phyloP scores from a whole-genome alignment of 306 rosid species.

The Ceratonia siliqua region DNA sequence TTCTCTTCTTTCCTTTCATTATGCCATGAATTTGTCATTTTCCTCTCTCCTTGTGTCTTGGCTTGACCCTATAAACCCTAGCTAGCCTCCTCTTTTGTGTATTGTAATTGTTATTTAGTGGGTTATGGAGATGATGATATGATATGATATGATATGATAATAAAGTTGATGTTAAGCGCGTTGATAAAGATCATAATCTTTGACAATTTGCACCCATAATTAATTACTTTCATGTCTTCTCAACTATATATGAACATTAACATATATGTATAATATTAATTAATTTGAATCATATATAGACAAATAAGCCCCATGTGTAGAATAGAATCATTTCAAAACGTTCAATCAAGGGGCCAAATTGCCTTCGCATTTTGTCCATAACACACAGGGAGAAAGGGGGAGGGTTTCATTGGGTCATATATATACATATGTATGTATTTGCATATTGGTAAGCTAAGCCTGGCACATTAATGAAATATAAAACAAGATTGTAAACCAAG shows the following conservation, averaged over 20 bases:
- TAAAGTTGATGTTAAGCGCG: slow-evolving; percentile 50
- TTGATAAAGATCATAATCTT: slow-evolving; percentile 52
- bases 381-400: slow-evolving; percentile 23
- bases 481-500: slow-evolving; percentile 30
- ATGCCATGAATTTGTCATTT: slow-evolving; percentile 63
- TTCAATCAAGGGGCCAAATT: slow-evolving; percentile 30
- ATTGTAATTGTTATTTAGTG: slow-evolving; percentile 31
- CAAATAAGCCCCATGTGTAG: slow-evolving; percentile 12
- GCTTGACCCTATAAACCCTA: slow-evolving; percentile 42
- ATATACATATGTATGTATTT: too few relatives aligned
- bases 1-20: slow-evolving; percentile 39
- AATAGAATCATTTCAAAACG: slow-evolving; percentile 35
- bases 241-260: neutral
- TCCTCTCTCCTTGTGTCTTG: slow-evolving; percentile 31
- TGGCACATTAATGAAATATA: slow-evolving; percentile 36
- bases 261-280: neutral
- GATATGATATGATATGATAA: neutral
- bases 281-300: slow-evolving; percentile 13
- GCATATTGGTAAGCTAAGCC: slow-evolving; percentile 51
- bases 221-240: slow-evolving; percentile 35
- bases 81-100: slow-evolving; percentile 23
- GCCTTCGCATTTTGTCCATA: slow-evolving; percentile 22
- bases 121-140: neutral
- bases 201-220: slow-evolving; percentile 67
- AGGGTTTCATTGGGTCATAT: slow-evolving; percentile 24